Percentiles rank a stretch among this genome's conserved stretches.
Evolutionary conservation across 1,284 basidiomycete species (phyloP).

Genomic region (Pterulicium gracile): DNA sequence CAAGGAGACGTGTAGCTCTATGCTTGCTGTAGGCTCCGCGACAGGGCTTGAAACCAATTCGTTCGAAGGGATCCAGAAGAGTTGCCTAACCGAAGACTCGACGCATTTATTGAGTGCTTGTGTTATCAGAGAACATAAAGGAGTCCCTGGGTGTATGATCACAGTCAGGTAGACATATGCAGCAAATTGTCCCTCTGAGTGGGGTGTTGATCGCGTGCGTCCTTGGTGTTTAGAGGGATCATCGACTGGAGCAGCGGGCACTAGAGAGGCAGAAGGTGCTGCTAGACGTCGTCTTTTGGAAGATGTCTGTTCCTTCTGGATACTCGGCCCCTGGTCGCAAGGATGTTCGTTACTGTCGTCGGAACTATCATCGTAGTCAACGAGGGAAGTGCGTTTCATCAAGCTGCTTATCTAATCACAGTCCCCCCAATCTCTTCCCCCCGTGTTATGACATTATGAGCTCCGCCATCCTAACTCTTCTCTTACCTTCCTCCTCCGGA

Average conservation of each 20-base stretch:
- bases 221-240: conserved; percentile 70
- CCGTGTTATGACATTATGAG: conserved; percentile 2
- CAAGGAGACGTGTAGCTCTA: conserved; percentile 61
- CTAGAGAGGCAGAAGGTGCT: conserved; percentile 36
- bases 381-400: neutral
- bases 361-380: neutral
- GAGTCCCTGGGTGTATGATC: conserved; percentile 26
- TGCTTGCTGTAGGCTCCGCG: conserved; percentile 8
- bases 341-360: neutral
- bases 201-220: conserved; percentile 57
- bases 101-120: conserved; percentile 25
- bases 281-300: conserved; percentile 28
- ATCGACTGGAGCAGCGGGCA: conserved; percentile 38
- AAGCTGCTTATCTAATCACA: neutral
- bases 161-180: conserved; percentile 66
- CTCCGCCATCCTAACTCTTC: neutral
- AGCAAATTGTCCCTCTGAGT: conserved; percentile 73
- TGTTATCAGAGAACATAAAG: conserved; percentile 35
- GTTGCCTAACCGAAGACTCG: conserved; percentile 23
- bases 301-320: neutral
- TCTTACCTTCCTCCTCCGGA: conserved; percentile 20
- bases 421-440: neutral
- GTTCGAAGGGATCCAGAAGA: conserved; percentile 34
- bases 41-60: conserved; percentile 21
- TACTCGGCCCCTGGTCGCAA: neutral